Conservation (phyloP, 1,139 yeast species). For the Saccharomyces hybrid region DNA sequence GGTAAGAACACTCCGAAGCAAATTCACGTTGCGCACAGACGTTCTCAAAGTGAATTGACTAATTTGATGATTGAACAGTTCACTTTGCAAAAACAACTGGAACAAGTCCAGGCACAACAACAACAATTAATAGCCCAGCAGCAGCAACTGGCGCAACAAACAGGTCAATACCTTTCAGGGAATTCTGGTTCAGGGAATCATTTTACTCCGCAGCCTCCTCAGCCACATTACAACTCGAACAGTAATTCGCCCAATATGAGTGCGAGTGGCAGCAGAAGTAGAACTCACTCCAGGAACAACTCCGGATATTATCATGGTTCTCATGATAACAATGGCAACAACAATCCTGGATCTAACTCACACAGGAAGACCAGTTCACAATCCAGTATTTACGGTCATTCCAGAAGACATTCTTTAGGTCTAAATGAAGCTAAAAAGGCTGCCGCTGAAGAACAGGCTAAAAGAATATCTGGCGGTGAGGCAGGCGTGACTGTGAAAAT, state of each 20-base stretch:
- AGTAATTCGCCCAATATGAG: constrained; percentile 12
- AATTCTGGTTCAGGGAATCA: constrained; percentile 3
- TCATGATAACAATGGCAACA: constrained; percentile 23
- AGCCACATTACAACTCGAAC: constrained; percentile 24
- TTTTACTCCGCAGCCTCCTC: constrained; percentile 23
- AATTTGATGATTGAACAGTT: constrained; percentile 90
- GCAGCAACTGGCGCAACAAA: constrained; percentile 40
- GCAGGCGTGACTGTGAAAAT: constrained; percentile 10
- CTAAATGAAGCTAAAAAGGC: constrained; percentile 94
- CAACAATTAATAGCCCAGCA: constrained; percentile 72
- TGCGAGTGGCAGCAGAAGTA: constrained; percentile 24
- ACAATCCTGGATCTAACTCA: constrained; percentile 15
- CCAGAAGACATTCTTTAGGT: constrained; percentile 87
- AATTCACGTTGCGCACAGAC: constrained; percentile 85
- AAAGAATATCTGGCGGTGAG: constrained; percentile 34
- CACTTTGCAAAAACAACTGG: constrained; percentile 87
- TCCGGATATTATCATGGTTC: constrained; percentile 26
- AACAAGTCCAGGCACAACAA: constrained; percentile 84
- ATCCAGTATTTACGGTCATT: constrained; percentile 51
- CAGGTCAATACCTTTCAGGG: constrained; percentile 19
- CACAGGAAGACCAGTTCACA: constrained; percentile 34
- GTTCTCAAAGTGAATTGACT: constrained; percentile 91
- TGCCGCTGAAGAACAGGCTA: constrained; percentile 86
- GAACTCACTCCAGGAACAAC: constrained; percentile 31
- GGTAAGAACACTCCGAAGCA: constrained; percentile 41